Percentiles rank a stretch among this genome's conserved stretches.
phyloP scores from a whole-genome alignment of 2,329 filamentous ascomycete genomes.

The Fusarium nanum region DNA sequence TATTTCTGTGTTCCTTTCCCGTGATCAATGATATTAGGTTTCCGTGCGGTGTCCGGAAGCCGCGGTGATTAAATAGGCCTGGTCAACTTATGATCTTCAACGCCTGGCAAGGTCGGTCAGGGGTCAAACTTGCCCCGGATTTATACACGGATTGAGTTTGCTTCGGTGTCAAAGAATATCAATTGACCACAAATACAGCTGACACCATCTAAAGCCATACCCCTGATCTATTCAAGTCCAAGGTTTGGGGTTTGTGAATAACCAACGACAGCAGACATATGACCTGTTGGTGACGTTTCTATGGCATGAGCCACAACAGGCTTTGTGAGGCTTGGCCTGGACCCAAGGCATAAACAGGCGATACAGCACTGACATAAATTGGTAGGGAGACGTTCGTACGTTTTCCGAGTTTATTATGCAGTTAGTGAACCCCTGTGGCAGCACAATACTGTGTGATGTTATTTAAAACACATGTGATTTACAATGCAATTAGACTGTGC shows the following conservation, averaged over 20 bases:
- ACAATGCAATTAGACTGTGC: conserved; percentile 2
- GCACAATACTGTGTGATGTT: conserved; percentile 12
- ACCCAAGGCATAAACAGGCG: conserved; percentile 24
- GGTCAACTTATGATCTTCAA: conserved; percentile 23
- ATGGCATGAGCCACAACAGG: conserved; percentile 41
- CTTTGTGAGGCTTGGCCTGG: conserved; percentile 33
- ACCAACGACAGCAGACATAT: conserved; percentile 34
- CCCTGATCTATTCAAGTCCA: background rate
- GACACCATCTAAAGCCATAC: background rate
- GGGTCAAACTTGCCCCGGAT: conserved; percentile 26
- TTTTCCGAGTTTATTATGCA: conserved; percentile 31
- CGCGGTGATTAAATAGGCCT: background rate
- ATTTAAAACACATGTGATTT: conserved; percentile 29
- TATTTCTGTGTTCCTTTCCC: background rate
- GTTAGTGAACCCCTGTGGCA: background rate
- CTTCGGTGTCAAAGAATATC: conserved; percentile 17
- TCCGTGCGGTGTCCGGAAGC: background rate
- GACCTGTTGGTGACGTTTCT: conserved; percentile 44
- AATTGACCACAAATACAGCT: conserved; percentile 6
- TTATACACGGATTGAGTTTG: conserved; percentile 15
- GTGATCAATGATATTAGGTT: background rate
- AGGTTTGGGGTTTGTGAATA: background rate
- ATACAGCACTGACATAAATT: conserved; percentile 24
- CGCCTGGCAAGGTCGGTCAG: conserved; percentile 12
- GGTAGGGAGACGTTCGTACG: conserved; percentile 30